These are phyloP conservation scores for Aquilaria sinensis DNA, from an alignment of 345 rosid species.

Conservation along the genomic window DNA sequence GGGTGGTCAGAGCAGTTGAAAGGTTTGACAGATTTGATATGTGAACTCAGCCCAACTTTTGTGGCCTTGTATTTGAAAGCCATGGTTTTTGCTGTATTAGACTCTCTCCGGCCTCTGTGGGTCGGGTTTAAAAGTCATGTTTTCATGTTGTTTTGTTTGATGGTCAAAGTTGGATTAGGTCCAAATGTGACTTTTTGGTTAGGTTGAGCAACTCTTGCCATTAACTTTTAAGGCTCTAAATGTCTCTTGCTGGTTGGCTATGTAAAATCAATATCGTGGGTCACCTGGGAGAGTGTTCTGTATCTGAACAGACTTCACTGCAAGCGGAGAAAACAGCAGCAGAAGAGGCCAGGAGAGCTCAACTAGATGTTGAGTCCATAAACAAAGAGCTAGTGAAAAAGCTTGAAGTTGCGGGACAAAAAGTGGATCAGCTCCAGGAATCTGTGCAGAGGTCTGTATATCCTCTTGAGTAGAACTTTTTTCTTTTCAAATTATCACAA, in stretches of 20 bases:
- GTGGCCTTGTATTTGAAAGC: too few species aligned
- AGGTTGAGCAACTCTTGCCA: too few species aligned
- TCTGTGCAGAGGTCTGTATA: constrained; percentile 85
- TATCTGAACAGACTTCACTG: constrained; percentile 51
- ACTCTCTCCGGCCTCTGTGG: too few species aligned
- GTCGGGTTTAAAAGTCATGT: too few species aligned
- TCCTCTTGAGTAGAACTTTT: constrained; percentile 3
- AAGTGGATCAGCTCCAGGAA: constrained; percentile 91
- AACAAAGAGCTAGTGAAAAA: constrained; percentile 65
- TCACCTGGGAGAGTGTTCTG: not conserved
- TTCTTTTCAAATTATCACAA: not conserved
- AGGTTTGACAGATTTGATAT: too few species aligned
- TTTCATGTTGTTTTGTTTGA: too few species aligned
- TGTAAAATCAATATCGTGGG: not conserved
- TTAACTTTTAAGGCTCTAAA: too few species aligned
- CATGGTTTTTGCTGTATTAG: too few species aligned
- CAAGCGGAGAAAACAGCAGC: constrained; percentile 56
- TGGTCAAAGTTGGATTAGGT: too few species aligned
- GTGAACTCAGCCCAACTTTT: too few species aligned
- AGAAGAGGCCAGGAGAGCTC: constrained; percentile 61
- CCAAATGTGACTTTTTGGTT: too few species aligned
- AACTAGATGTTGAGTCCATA: constrained; percentile 53
- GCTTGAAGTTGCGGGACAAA: constrained; percentile 69
- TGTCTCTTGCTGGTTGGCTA: not conserved
- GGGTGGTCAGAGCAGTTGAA: too few species aligned